Evolutionary conservation across 306 rosid genomes (phyloP), one percentile per base, ranked within the genome.

Genomic region (Gastrolobium bilobum): DNA sequence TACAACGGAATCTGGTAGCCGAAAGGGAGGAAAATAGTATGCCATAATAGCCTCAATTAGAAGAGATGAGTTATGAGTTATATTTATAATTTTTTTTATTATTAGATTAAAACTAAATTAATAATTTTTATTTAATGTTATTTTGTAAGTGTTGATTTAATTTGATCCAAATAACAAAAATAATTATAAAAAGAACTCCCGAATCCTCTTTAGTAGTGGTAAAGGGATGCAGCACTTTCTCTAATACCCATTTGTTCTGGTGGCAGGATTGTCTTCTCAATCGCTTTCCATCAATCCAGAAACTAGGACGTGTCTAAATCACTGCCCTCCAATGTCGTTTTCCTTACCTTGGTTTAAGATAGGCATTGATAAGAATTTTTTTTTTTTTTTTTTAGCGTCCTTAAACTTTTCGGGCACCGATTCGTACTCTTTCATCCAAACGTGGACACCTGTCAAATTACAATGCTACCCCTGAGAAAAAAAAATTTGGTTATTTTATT

Each of bases 301-400:
- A 20, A 20, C 26, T 20, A 20, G 26, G 26, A 80, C 81, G 76
- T 71, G 81, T 71, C 79, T 43, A 66, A 71, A 67, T 73, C 47
- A 43, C 61, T 76, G 82, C 71, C 68, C 56, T 61, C 29, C 65
- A 6, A 31, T 71, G 85, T 83, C 89, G 67, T 83, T 80, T 76
- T 79, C 83, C 64, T 54, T 60, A 30, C 30, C 71, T 52, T 34
- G 2, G 35, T 31, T 30, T 68, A 38, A 62, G 47, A 14, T 64
- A 3, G 50, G 10, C 3, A 50, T 7, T 15, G 33, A 39, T 7
- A 64, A 6, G 11, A 15, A 64, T 15, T 11, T 14, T 26, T 39
- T 15, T 69, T 6, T 39, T 15, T 53, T 9, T 26, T 10, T 10
- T 31, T 20, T 0, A 20, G 5, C 58, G 79, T 56, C 71, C 54